Conservation (phyloP, 352 stramenopile genomes). For the Globisporangium uncinulatum region DNA sequence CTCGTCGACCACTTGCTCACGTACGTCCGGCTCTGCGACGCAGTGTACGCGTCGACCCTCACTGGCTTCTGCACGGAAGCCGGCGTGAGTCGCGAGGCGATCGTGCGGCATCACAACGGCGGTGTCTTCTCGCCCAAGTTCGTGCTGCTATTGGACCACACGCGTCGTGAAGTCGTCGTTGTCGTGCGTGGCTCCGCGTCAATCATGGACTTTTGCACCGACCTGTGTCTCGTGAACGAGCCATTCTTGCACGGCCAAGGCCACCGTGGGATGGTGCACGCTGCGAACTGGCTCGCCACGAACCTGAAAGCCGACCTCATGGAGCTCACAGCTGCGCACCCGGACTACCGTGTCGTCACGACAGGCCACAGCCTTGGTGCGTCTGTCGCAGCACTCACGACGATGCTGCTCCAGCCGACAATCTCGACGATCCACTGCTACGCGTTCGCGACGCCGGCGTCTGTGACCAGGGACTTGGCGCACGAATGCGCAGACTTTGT, state of each 20-base stretch:
- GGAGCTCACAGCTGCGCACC: slow-evolving; percentile 30
- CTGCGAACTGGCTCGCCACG: slow-evolving; percentile 58
- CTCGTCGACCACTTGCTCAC: slow-evolving; percentile 14
- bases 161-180: slow-evolving; percentile 47
- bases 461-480: slow-evolving; percentile 58
- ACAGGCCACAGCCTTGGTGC: slow-evolving; percentile 76
- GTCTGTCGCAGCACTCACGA: slow-evolving; percentile 54
- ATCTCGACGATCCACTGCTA: slow-evolving; percentile 56
- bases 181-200: slow-evolving; percentile 64
- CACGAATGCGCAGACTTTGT: slow-evolving; percentile 47
- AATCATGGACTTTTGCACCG: slow-evolving; percentile 78
- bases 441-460: slow-evolving; percentile 67
- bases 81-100: slow-evolving; percentile 21
- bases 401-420: slow-evolving; percentile 37
- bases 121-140: slow-evolving; percentile 80
- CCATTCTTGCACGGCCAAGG: slow-evolving; percentile 60
- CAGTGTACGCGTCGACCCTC: slow-evolving; percentile 56
- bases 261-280: slow-evolving; percentile 80
- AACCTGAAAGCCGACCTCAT: slow-evolving; percentile 47
- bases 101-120: slow-evolving; percentile 48
- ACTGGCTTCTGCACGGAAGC: slow-evolving; percentile 53
- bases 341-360: slow-evolving; percentile 47
- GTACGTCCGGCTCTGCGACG: slow-evolving; percentile 46
- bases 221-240: slow-evolving; percentile 75
- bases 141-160: slow-evolving; percentile 55